Conservation (phyloP, 129 eudicot species). For the Saposhnikovia divaricata region DNA sequence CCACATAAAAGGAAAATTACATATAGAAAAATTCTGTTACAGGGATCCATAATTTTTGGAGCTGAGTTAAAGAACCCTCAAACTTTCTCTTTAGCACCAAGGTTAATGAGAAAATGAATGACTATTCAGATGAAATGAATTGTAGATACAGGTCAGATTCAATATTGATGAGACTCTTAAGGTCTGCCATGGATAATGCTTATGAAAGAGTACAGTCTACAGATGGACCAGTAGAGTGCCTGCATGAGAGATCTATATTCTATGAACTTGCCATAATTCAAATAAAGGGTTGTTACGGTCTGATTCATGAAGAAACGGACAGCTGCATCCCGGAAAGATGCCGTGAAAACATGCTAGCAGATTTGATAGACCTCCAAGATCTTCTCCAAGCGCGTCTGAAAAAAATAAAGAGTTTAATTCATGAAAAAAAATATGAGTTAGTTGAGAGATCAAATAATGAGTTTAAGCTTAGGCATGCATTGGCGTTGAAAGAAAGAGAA, state of each 20-base stretch:
- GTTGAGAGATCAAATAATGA: conserved; percentile 32
- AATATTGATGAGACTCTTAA: conserved; percentile 41
- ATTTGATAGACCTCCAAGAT: conserved; percentile 37
- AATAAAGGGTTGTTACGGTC: conserved; percentile 35
- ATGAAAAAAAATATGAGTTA: conserved; percentile 43
- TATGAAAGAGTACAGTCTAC: conserved; percentile 38
- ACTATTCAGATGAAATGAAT: conserved; percentile 32
- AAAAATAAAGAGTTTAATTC: conserved; percentile 28
- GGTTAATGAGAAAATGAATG: conserved; percentile 28
- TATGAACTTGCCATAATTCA: conserved; percentile 60
- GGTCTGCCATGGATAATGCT: conserved; percentile 59
- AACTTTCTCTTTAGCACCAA: background rate
- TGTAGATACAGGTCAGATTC: conserved; percentile 37
- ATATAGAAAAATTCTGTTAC: background rate
- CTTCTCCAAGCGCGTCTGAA: conserved; percentile 40
- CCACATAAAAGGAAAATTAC: background rate
- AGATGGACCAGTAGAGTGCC: conserved; percentile 41
- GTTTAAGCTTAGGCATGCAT: conserved; percentile 23
- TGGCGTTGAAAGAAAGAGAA: conserved; percentile 36
- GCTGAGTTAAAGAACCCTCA: background rate
- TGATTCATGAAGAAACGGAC: conserved; percentile 42
- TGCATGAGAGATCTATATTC: conserved; percentile 51
- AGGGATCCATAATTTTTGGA: conserved; percentile 1
- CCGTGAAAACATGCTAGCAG: conserved; percentile 29
- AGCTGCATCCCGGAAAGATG: conserved; percentile 24